Evolutionary conservation across 352 stramenopile genomes (phyloP), one percentile per base, ranked within the genome.

Genomic region (Thraustotheca clavata): DNA sequence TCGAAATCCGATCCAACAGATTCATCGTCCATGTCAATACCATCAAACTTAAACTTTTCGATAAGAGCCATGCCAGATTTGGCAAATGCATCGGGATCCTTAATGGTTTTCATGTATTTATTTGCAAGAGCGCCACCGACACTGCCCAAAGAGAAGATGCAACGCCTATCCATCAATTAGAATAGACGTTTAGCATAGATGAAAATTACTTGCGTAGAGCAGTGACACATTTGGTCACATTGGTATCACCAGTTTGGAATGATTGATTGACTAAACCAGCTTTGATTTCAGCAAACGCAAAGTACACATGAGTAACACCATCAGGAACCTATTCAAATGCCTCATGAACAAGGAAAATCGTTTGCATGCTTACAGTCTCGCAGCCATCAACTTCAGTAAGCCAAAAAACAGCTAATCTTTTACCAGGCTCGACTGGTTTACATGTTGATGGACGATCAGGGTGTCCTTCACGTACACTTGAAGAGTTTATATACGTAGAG

Each of bases 101-200:
- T 62, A 38, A 80, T 62, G 9, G 61, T 71, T 26, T 79, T 71
- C 46, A 89, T 74, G 48, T 86, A 76, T 12, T 77, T 52, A 69
- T 87, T 88, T 69, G 89, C 88, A 20, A 78, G 89, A 6, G 80
- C 82, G 14, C 83, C 83, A 8, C 83, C 83, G 62, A 91, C 75
- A 67, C 77, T 84, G 2, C 68, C 80, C 26, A 91, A 65, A 0
- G 74, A 69, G 40, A 68, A 43, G 60, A 91, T 88, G 43, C 80
- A 90, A 18, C 81, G 80, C 36, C 76, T 82, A 29, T 4, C 24
- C 27, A 32, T 41, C 27, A 33, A 24, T 60, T 20, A 46, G 14
- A 5, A 7, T 2, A 11, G 26, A 18, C 20, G 12, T 3, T 24
- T 22, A 55, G 35, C 57, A 59, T 33, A 18, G 18, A 34, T 7